Base-by-base conservation (phyloP, 441 rosid species). In the Bruguiera hainesii region DNA sequence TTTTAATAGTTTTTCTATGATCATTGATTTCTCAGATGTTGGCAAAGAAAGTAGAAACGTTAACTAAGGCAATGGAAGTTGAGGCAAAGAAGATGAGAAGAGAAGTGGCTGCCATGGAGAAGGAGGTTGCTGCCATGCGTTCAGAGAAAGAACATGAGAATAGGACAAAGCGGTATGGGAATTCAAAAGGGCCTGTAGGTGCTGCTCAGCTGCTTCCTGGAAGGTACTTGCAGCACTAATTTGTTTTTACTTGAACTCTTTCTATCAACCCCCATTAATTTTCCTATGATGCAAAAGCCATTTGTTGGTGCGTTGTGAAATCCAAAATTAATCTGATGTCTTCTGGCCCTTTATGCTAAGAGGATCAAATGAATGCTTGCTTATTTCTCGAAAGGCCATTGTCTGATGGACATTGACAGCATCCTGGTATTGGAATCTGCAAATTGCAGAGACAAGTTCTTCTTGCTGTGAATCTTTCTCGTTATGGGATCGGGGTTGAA, bases 31-130 rank as follows among this genome's bases (percentile, higher is more conserved):
- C 11, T 56, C 81, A 90, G 98, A 86, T 95, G 96, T 74, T 95
- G 56, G 96, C 99, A 13, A 88, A 85, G 80, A 88, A 91, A 70
- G 98, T 91, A 56, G 99, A 94, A 48, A 94, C 98, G 25, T 83
- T 94, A 74, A 88, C 94, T 31, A 94, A 94, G 80, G 99, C 99
- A 72, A 91, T 94, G 99, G 99, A 89, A 79, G 97, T 94, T 72
- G 98, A 94, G 82, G 99, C 99, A 31, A 94, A 94, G 84, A 94
- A 90, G 84, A 94, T 94, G 99, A 87, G 99, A 79, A 87, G 99
- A 77, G 98, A 91, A 84, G 99, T 94, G 71, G 96, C 98, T 59
- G 89, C 88, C 2, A 94, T 91, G 97, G 98, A 88, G 85, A 88
- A 88, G 81, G 97, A 90, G 85, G 98, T 94, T 71, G 85, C 93